Conservation (phyloP, 2,329 filamentous ascomycete species). For the Myriosclerotinia scirpicola region DNA sequence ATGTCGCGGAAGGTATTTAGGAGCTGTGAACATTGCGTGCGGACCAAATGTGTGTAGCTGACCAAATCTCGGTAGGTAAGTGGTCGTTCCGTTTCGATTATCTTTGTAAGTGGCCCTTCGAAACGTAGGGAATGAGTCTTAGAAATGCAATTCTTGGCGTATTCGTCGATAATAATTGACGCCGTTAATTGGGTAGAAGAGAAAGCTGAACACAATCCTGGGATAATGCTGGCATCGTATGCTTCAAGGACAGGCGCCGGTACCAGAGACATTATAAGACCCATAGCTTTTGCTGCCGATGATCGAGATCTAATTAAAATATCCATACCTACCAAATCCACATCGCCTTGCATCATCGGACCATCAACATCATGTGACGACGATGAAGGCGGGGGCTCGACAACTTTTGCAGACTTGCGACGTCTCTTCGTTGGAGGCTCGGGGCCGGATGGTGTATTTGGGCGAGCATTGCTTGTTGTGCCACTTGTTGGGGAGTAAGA, state of each 20-base stretch:
- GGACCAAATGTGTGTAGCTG: slow-evolving; percentile 82
- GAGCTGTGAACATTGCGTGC: slow-evolving; percentile 87
- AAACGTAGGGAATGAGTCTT: slow-evolving; percentile 59
- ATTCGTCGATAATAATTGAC: slow-evolving; percentile 85
- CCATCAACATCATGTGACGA: slow-evolving; percentile 94
- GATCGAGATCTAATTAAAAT: slow-evolving; percentile 85
- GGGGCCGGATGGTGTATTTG: slow-evolving; percentile 46
- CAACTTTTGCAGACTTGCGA: slow-evolving; percentile 80
- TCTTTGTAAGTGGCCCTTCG: slow-evolving; percentile 63
- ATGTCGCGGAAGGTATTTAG: slow-evolving; percentile 90
- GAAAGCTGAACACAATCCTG: slow-evolving; percentile 68
- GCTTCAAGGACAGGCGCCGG: slow-evolving; percentile 61
- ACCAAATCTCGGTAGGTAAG: slow-evolving; percentile 85
- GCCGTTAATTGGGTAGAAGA: slow-evolving; percentile 85
- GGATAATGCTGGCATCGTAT: slow-evolving; percentile 65
- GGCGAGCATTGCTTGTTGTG: slow-evolving; percentile 45
- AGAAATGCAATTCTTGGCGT: slow-evolving; percentile 60
- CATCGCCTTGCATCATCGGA: slow-evolving; percentile 95
- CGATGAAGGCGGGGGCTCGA: slow-evolving; percentile 62
- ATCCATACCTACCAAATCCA: slow-evolving; percentile 90
- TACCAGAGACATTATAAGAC: slow-evolving; percentile 75
- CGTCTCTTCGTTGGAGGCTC: slow-evolving; percentile 68
- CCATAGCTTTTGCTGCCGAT: slow-evolving; percentile 83
- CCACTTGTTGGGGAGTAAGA: slow-evolving; percentile 63
- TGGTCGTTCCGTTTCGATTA: slow-evolving; percentile 81